Evolutionary conservation across 169 alveolate species (phyloP).

Genomic region (Plasmodium ovale): DNA sequence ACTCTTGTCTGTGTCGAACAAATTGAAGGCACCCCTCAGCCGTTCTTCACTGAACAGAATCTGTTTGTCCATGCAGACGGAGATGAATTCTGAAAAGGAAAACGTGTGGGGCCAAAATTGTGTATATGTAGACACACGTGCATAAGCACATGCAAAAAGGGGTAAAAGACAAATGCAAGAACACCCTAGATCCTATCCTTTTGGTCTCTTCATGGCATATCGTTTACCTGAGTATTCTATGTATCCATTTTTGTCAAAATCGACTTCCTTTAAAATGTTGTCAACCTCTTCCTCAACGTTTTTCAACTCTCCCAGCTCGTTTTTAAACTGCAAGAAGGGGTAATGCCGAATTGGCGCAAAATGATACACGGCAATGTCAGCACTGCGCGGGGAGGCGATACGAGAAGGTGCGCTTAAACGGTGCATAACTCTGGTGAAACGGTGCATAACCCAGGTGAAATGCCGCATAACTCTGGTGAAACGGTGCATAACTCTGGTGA

Average conservation of each 20-base stretch:
- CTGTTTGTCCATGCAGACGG: slow-evolving; percentile 89
- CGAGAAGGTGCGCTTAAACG: too few relatives aligned
- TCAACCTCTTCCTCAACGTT: slow-evolving; percentile 94
- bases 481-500: too few relatives aligned
- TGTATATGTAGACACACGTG: background rate
- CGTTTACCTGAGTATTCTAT: slow-evolving; percentile 95
- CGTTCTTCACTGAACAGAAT: slow-evolving; percentile 85
- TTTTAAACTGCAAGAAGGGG: slow-evolving; percentile 9
- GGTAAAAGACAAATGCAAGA: background rate
- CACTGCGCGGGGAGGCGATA: too few relatives aligned
- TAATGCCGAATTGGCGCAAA: background rate
- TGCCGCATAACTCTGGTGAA: too few relatives aligned
- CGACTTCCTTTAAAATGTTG: slow-evolving; percentile 92
- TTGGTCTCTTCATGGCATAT: too few relatives aligned
- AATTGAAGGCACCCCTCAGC: slow-evolving; percentile 84
- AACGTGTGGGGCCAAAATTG: background rate
- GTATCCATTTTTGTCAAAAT: slow-evolving; percentile 95
- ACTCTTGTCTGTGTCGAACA: slow-evolving; percentile 87
- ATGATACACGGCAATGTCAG: background rate
- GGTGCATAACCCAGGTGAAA: too few relatives aligned
- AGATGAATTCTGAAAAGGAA: slow-evolving; percentile 85
- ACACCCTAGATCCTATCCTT: background rate
- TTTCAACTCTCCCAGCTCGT: slow-evolving; percentile 75
- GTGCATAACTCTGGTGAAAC: too few relatives aligned
- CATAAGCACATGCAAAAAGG: background rate